Evolutionary conservation across 495 filamentous ascomycete species (phyloP).

Genomic region (Aspergillus steynii): DNA sequence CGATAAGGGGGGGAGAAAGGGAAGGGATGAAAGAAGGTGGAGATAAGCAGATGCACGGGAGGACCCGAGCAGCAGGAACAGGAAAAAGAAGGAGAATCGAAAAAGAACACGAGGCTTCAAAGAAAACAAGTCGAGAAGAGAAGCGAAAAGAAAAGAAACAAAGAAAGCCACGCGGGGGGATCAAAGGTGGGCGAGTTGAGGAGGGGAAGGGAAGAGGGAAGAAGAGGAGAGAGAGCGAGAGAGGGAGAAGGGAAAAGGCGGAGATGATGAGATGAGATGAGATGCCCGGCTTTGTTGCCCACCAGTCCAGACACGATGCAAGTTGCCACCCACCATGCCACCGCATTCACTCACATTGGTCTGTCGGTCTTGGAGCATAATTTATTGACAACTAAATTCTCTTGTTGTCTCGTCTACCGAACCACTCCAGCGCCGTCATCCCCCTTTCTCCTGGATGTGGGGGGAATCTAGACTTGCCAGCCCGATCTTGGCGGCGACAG

Average conservation of each 20-base stretch:
- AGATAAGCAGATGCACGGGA: slow-evolving; percentile 17
- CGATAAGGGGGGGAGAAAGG: slow-evolving; percentile 13
- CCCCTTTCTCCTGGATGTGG: not conserved
- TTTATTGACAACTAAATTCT: too few relatives aligned
- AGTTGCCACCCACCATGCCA: too few relatives aligned
- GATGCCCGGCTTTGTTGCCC: slow-evolving; percentile 3
- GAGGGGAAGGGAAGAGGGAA: not conserved
- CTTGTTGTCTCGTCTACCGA: too few relatives aligned
- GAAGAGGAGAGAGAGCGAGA: slow-evolving; percentile 2
- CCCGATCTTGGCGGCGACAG: not conserved
- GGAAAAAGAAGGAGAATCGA: not conserved
- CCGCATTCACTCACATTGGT: not conserved
- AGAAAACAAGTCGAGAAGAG: slow-evolving; percentile 4
- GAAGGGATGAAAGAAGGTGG: slow-evolving; percentile 24
- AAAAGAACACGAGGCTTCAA: not conserved
- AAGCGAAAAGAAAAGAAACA: not conserved
- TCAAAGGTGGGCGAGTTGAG: not conserved
- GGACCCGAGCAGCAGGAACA: slow-evolving; percentile 11
- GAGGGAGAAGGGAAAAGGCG: slow-evolving; percentile 3
- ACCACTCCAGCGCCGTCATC: not conserved
- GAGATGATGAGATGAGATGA: slow-evolving; percentile 6
- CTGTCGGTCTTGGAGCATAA: too few relatives aligned
- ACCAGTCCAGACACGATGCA: not conserved
- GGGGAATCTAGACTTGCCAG: not conserved
- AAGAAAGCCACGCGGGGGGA: not conserved